These are phyloP conservation scores for Croton setiger DNA, from an alignment of 441 rosid genomes.

Conservation along the genomic window DNA sequence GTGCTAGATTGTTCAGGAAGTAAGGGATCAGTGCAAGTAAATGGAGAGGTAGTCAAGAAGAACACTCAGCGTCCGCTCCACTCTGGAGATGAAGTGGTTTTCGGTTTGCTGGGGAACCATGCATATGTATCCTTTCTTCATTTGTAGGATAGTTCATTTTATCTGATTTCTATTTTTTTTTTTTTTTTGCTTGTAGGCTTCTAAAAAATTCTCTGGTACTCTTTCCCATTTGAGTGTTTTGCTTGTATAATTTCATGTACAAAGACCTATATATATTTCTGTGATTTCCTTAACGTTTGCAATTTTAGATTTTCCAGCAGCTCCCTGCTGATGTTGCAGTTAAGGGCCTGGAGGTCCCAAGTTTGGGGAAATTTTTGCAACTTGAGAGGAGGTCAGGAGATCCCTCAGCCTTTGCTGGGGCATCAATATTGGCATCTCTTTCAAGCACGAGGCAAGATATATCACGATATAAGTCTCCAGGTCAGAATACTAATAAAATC, in stretches of 20 bases:
- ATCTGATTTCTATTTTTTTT: too few species aligned
- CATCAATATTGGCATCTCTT: conserved; percentile 78
- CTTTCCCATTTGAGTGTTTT: not conserved
- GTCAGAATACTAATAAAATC: conserved; percentile 41
- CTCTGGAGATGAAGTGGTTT: conserved; percentile 81
- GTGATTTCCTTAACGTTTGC: conserved; percentile 39
- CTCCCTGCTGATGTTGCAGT: conserved; percentile 40
- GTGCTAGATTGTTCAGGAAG: conserved; percentile 72
- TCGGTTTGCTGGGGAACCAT: conserved; percentile 65
- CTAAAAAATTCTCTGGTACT: not conserved
- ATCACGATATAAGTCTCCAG: conserved; percentile 53
- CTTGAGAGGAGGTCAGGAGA: conserved; percentile 70
- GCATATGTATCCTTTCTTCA: conserved; percentile 75
- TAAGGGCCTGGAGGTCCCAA: conserved; percentile 52
- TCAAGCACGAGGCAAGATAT: conserved; percentile 60
- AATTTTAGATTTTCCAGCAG: conserved; percentile 60
- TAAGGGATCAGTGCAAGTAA: conserved; percentile 79
- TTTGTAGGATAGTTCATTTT: conserved; percentile 2
- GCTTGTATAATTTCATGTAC: not conserved
- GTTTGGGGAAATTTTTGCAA: conserved; percentile 50
- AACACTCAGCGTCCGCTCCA: conserved; percentile 41
- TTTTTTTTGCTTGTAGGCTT: conserved; percentile 4
- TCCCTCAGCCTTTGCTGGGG: conserved; percentile 71
- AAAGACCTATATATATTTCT: conserved; percentile 1
- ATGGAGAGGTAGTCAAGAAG: conserved; percentile 58